These are phyloP conservation scores for Hamamelis virginiana DNA, from an alignment of 164 flowering plant genomes.

Conservation along the genomic window DNA sequence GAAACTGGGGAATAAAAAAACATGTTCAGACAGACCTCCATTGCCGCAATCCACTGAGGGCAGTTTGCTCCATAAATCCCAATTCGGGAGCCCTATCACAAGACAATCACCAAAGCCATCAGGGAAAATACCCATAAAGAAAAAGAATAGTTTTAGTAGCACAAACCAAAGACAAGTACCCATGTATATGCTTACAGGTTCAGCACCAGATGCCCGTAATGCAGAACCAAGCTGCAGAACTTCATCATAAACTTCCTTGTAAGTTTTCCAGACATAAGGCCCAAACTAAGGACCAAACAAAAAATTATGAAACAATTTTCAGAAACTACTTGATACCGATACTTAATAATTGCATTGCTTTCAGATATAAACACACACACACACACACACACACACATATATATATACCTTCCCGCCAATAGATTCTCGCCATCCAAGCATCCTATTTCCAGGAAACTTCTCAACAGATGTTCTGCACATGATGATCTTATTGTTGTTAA, in stretches of 20 bases:
- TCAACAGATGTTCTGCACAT: constrained; percentile 56
- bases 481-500: constrained; percentile 7
- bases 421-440: constrained; percentile 89
- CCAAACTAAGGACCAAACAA: constrained; percentile 51
- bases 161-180: not conserved
- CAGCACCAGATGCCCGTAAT: constrained; percentile 67
- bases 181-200: constrained; percentile 59
- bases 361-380: no score
- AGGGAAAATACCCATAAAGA: not conserved
- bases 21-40: constrained; percentile 72
- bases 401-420: constrained; percentile 61
- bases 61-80: constrained; percentile 95
- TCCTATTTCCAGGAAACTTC: constrained; percentile 62
- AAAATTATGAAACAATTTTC: not conserved
- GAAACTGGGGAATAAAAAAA: not conserved
- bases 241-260: constrained; percentile 76
- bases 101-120: not conserved
- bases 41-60: constrained; percentile 91
- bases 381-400: no score
- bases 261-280: constrained; percentile 87
- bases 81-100: constrained; percentile 63
- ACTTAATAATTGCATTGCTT: not conserved
- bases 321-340: not conserved
- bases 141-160: not conserved
- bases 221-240: constrained; percentile 78